Conservation (phyloP, 2,329 filamentous ascomycete species). For the Aspergillus spinulosporus region DNA sequence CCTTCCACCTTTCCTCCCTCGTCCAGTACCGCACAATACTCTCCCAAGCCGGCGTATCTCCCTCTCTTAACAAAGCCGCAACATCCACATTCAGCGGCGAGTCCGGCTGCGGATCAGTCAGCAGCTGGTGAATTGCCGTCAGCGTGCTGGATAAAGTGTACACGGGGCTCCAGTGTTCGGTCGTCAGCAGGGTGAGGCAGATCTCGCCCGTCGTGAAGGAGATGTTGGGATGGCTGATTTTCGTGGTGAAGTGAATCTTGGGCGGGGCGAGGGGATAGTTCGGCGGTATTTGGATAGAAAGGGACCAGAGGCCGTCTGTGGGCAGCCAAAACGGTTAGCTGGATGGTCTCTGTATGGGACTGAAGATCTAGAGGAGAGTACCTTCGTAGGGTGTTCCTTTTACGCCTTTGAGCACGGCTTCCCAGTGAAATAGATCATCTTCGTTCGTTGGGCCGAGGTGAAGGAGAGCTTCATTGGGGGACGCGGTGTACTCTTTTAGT, state of each 20-base stretch:
- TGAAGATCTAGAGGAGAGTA: conserved; percentile 27
- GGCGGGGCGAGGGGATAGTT: conserved; percentile 80
- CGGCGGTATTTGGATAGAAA: conserved; percentile 72
- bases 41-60: conserved; percentile 48
- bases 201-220: conserved; percentile 78
- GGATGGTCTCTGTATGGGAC: no score
- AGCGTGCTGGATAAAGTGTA: conserved; percentile 67
- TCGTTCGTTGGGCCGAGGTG: conserved; percentile 59
- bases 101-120: conserved; percentile 48
- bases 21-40: conserved; percentile 51
- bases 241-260: conserved; percentile 75
- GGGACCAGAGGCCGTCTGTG: conserved; percentile 74
- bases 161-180: conserved; percentile 75
- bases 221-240: conserved; percentile 82
- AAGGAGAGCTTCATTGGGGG: conserved; percentile 58
- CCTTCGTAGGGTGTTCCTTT: conserved; percentile 62
- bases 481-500: conserved; percentile 57
- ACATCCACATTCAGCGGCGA: conserved; percentile 53
- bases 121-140: conserved; percentile 49
- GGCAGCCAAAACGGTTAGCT: no score
- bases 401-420: conserved; percentile 61
- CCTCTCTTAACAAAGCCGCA: conserved; percentile 47
- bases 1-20: conserved; percentile 46
- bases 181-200: conserved; percentile 81
- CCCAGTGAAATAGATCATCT: conserved; percentile 59